Percentiles rank a stretch among this genome's conserved stretches.
Evolutionary conservation across 768 basidiomycete species (phyloP).

Genomic region (Suillus placidus): DNA sequence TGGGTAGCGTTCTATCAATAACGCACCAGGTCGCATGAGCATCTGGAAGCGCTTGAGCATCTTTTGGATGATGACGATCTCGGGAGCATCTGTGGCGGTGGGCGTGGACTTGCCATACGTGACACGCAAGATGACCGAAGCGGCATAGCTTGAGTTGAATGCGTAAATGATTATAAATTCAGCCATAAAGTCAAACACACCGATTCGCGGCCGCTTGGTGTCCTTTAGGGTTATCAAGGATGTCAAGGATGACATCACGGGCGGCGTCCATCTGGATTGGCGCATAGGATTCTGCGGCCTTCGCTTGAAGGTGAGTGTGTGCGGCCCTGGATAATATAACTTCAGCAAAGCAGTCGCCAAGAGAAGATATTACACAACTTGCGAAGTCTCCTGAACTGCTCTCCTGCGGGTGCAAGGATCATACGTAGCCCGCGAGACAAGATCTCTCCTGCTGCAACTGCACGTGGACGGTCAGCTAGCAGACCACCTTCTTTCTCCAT

Average conservation of each 20-base stretch:
- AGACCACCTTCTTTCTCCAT: constrained; percentile 68
- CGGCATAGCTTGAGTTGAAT: constrained; percentile 29
- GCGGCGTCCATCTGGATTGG: constrained; percentile 47
- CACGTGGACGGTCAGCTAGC: constrained; percentile 56
- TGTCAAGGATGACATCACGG: constrained; percentile 34
- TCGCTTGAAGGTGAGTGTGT: constrained; percentile 61
- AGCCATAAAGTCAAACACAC: constrained; percentile 44
- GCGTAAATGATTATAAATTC: constrained; percentile 40
- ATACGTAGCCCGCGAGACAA: constrained; percentile 61
- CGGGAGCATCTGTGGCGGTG: constrained; percentile 31
- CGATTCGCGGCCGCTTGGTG: constrained; percentile 60
- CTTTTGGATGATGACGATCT: constrained; percentile 37
- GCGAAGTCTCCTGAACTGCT: constrained; percentile 62
- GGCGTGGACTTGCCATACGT: constrained; percentile 39
- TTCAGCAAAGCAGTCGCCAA: neutral
- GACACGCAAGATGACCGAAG: constrained; percentile 38
- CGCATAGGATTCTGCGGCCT: constrained; percentile 49
- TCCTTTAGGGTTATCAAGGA: constrained; percentile 35
- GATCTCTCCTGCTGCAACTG: constrained; percentile 61
- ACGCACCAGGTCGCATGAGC: constrained; percentile 40
- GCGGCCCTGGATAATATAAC: constrained; percentile 43
- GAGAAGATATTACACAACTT: constrained; percentile 37
- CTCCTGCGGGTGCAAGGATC: constrained; percentile 57
- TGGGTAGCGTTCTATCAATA: constrained; percentile 40
- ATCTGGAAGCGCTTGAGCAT: constrained; percentile 38